These are phyloP conservation scores for Hymenoscyphus albidus DNA, from an alignment of 2,329 filamentous ascomycete species.

Conservation along the genomic window DNA sequence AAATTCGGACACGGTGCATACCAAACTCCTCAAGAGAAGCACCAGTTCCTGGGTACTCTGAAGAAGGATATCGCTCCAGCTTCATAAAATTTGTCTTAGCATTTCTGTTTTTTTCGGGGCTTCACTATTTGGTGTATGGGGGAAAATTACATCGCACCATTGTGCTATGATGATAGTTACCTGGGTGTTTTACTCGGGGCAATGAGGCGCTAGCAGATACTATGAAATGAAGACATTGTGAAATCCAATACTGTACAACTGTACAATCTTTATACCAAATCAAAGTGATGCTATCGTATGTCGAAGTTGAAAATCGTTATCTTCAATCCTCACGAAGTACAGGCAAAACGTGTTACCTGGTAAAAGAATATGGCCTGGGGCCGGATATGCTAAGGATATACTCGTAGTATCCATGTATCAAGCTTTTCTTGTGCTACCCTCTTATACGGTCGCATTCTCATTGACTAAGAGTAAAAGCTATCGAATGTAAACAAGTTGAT, in stretches of 20 bases:
- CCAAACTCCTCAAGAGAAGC: slow-evolving; percentile 98
- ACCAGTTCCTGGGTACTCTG: slow-evolving; percentile 94
- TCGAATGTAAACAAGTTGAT: too few relatives aligned
- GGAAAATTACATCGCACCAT: slow-evolving; percentile 28
- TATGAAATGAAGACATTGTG: slow-evolving; percentile 30
- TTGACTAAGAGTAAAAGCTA: too few relatives aligned
- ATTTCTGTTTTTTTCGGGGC: slow-evolving; percentile 30
- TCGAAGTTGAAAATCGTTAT: not conserved
- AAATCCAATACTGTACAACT: slow-evolving; percentile 11
- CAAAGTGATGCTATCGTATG: not conserved
- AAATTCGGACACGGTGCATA: slow-evolving; percentile 99
- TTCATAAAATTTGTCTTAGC: slow-evolving; percentile 44
- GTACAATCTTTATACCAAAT: not conserved
- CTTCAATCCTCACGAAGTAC: too few relatives aligned
- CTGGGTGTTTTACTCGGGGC: slow-evolving; percentile 16
- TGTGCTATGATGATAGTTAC: slow-evolving; percentile 26
- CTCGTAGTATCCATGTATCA: too few relatives aligned
- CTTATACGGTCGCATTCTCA: too few relatives aligned
- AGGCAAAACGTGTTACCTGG: too few relatives aligned
- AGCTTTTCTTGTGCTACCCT: too few relatives aligned
- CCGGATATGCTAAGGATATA: too few relatives aligned
- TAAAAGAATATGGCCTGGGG: too few relatives aligned
- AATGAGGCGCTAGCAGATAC: slow-evolving; percentile 29
- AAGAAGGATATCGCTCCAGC: slow-evolving; percentile 84
- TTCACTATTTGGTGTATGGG: slow-evolving; percentile 30